Base-by-base conservation (phyloP, 352 stramenopile genomes). In the Globisporangium takayamanum region DNA sequence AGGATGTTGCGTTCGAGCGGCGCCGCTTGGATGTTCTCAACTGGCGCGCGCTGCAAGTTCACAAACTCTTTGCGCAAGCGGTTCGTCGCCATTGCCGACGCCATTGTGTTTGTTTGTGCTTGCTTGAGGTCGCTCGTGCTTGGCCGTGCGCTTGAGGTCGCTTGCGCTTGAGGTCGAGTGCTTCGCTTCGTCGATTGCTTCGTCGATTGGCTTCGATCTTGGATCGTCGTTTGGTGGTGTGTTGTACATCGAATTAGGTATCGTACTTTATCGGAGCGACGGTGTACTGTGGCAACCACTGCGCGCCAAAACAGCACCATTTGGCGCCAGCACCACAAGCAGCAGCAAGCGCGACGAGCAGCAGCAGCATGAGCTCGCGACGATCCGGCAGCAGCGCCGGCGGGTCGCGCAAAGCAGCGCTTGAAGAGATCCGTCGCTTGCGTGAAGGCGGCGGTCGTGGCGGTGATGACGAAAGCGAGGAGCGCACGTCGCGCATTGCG, bases 1-100 rank as follows among this genome's bases (percentile, higher is more conserved):
- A 98, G 74, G 60, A 98, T 97, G 67, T 98, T 98, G 59, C 78
- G 80, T 74, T 97, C 89, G 62, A 94, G 68, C 37, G 93, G 91
- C 45, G 74, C 72, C 28, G 90, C 88, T 39, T 73, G 72, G 53
- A 98, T 95, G 73, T 94, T 96, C 64, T 87, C 76, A 60, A 88
- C 79, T 16, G 92, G 90, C 53, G 88, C 90, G 66, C 89, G 94
- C 60, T 87, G 71, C 47, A 98, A 64, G 36, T 77, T 72, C 56
- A 94, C 67, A 59, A 97, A 95, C 72, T 98, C 90, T 66, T 96
- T 94, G 33, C 87, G 88, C 55, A 98, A 73, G 33, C 92, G 84
- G 64, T 93, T 88, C 36, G 84, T 95, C 16, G 83, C 83, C 75
- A 92, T 88, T 51, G 73, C 70, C 39, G 74, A 88, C 70, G 80